A percentile compares a stretch with the other conserved stretches of the same genome.
Conservation (phyloP, 768 basidiomycete genomes). For the Ramaria rubella region DNA sequence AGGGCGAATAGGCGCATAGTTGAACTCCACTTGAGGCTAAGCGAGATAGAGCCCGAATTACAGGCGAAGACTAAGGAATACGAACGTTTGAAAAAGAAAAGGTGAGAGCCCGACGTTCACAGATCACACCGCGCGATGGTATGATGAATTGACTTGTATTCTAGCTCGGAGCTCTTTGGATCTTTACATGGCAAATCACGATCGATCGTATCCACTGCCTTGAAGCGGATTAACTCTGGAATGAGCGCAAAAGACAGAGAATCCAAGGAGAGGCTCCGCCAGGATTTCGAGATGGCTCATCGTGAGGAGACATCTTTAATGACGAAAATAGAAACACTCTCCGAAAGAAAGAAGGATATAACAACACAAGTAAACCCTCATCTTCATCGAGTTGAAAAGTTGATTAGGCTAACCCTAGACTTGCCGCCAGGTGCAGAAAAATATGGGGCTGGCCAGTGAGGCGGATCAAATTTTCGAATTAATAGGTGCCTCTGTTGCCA, state of each 20-base stretch:
- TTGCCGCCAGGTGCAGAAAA: background rate
- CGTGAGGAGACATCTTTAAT: background rate
- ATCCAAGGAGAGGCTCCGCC: background rate
- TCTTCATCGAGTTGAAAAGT: background rate
- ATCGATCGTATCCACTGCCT: background rate
- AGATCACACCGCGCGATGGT: background rate
- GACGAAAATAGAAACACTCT: background rate
- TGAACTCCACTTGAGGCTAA: background rate
- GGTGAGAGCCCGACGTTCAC: background rate
- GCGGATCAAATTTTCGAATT: slow-evolving; percentile 9
- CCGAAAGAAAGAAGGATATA: background rate
- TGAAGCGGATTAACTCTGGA: background rate
- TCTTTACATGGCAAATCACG: background rate
- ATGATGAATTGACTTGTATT: background rate
- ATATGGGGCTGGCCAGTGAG: background rate
- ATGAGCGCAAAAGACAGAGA: background rate
- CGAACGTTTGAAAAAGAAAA: background rate
- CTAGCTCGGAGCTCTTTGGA: slow-evolving; percentile 4
- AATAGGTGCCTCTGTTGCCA: background rate
- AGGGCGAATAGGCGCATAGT: background rate
- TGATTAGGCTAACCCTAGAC: background rate
- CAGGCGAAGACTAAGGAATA: background rate
- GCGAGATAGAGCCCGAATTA: background rate
- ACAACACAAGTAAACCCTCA: background rate
- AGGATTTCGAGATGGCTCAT: background rate